A percentile compares a stretch with the other conserved stretches of the same genome.
Evolutionary conservation across 495 filamentous ascomycete species (phyloP).

Genomic region (Pseudomonodictys pantanalensis): DNA sequence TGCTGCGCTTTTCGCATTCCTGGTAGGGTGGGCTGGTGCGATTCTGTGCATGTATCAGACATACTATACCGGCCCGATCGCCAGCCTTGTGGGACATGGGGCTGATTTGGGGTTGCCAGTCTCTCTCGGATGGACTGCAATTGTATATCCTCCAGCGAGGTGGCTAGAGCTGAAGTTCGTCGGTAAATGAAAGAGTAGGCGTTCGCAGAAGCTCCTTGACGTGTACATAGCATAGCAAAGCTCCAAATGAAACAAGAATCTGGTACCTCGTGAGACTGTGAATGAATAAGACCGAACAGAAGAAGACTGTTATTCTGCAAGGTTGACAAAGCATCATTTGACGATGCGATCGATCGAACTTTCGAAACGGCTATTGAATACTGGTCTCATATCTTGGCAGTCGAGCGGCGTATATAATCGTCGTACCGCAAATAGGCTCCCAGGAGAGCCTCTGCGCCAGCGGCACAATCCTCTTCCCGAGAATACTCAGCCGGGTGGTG

Average conservation of each 20-base stretch:
- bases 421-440: slow-evolving; percentile 18
- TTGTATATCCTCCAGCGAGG: slow-evolving; percentile 17
- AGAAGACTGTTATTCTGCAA: too few species aligned
- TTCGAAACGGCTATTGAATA: too few species aligned
- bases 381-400: too few species aligned
- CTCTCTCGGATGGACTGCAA: slow-evolving; percentile 11
- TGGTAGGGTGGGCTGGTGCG: slow-evolving; percentile 68
- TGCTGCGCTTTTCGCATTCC: slow-evolving; percentile 60
- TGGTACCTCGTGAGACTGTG: too few species aligned
- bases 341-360: too few species aligned
- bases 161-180: slow-evolving; percentile 18
- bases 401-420: too few species aligned
- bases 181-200: slow-evolving; percentile 6
- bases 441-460: slow-evolving; percentile 50
- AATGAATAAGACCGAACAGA: too few species aligned
- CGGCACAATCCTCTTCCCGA: slow-evolving; percentile 57
- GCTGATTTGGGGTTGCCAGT: slow-evolving; percentile 21
- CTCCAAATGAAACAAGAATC: too few species aligned
- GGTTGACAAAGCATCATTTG: too few species aligned
- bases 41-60: slow-evolving; percentile 66
- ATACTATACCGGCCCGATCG: slow-evolving; percentile 66
- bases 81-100: slow-evolving; percentile 44
- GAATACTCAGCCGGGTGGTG: slow-evolving; percentile 63
- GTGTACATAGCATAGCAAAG: too few species aligned
- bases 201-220: too few species aligned